Conservation (phyloP, 73 alveolate genomes). For the Tetrahymena malaccensis region DNA sequence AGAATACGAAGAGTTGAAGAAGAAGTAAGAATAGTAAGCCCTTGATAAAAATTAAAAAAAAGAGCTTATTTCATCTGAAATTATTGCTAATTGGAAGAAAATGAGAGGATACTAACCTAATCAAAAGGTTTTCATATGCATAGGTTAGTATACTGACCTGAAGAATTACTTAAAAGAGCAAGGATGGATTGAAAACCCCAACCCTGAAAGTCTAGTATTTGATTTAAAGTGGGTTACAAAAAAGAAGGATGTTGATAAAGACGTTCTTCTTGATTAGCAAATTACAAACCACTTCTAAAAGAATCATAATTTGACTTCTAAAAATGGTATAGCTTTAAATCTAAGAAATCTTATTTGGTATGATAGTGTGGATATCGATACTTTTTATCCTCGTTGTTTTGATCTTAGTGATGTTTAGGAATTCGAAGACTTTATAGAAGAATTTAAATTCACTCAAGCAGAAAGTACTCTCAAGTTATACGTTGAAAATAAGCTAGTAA, state of each 20-base stretch:
- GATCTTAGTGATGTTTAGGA: slow-evolving; percentile 38
- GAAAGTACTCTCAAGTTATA: slow-evolving; percentile 12
- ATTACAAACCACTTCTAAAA: slow-evolving; percentile 1
- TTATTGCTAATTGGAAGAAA: background rate
- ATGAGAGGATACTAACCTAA: slow-evolving; percentile 4
- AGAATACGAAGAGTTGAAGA: slow-evolving; percentile 3
- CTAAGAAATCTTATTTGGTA: slow-evolving; percentile 13
- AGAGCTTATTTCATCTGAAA: slow-evolving; percentile 3
- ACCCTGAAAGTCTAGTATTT: slow-evolving; percentile 3
- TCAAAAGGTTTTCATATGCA: slow-evolving; percentile 7
- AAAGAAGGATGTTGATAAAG: slow-evolving; percentile 22
- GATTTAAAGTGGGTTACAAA: slow-evolving; percentile 23
- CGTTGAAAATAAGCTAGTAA: background rate
- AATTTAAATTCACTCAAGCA: slow-evolving; percentile 22
- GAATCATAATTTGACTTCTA: slow-evolving; percentile 11
- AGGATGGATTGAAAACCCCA: slow-evolving; percentile 37
- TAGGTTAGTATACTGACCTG: background rate
- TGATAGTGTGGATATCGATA: slow-evolving; percentile 6
- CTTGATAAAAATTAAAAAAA: background rate
- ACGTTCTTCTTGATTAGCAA: background rate
- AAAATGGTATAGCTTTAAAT: slow-evolving; percentile 24
- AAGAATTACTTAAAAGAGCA: background rate
- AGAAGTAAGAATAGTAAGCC: background rate
- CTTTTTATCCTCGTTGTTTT: slow-evolving; percentile 30
- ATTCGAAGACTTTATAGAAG: slow-evolving; percentile 39